These are phyloP conservation scores for Corchorus olitorius DNA, from an alignment of 345 rosid species.

Conservation along the genomic window DNA sequence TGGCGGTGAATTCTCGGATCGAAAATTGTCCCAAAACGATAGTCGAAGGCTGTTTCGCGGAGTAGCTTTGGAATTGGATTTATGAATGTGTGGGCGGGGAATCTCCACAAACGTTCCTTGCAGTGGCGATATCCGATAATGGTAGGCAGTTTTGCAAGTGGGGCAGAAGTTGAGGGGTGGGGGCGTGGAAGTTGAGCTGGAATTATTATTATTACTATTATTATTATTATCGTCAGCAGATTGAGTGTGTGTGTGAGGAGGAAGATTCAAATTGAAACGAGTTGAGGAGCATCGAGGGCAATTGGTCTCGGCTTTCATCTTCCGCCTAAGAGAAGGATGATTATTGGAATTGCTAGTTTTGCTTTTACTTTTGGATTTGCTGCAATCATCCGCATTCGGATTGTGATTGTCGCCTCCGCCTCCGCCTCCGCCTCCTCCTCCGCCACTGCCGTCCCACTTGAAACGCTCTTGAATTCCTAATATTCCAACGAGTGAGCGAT, in stretches of 20 bases:
- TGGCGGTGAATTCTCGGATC: slow-evolving; percentile 68
- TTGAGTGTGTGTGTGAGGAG: not conserved
- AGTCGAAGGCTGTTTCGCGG: slow-evolving; percentile 43
- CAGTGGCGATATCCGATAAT: slow-evolving; percentile 65
- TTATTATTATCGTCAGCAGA: slow-evolving; percentile 17
- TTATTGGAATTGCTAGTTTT: not conserved
- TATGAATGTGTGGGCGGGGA: slow-evolving; percentile 43
- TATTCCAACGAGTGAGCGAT: slow-evolving; percentile 32
- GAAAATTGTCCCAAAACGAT: slow-evolving; percentile 76
- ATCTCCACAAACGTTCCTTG: slow-evolving; percentile 94
- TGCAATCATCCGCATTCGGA: not conserved
- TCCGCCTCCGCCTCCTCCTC: slow-evolving; percentile 25
- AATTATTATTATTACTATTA: slow-evolving; percentile 21
- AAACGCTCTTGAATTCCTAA: slow-evolving; percentile 59
- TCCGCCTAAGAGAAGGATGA: slow-evolving; percentile 35
- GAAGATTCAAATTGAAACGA: slow-evolving; percentile 47
- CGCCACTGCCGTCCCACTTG: slow-evolving; percentile 71
- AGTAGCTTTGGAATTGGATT: slow-evolving; percentile 7
- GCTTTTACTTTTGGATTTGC: not conserved
- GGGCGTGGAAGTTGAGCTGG: slow-evolving; percentile 40
- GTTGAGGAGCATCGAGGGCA: slow-evolving; percentile 95
- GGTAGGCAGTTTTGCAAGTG: slow-evolving; percentile 83
- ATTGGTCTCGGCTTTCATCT: slow-evolving; percentile 82
- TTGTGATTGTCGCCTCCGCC: slow-evolving; percentile 22
- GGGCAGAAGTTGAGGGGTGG: slow-evolving; percentile 87